Conservation (phyloP, 495 filamentous ascomycete species). For the Aspergillus sclerotioniger region DNA sequence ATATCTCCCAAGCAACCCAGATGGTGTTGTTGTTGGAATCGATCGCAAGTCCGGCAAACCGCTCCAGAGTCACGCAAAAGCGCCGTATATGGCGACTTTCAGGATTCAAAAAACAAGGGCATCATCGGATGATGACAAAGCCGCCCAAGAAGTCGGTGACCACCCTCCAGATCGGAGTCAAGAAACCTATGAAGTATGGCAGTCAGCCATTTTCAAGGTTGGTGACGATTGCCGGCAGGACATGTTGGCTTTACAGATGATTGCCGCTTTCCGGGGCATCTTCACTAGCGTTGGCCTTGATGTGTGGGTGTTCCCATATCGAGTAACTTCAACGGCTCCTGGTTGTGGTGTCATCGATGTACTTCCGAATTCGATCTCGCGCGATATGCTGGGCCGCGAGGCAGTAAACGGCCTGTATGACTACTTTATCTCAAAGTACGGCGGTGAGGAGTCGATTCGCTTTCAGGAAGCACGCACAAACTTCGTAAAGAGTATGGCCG, state of each 20-base stretch:
- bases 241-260: slow-evolving; percentile 94
- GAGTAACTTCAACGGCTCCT: slow-evolving; percentile 96
- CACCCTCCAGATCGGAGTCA: slow-evolving; percentile 44
- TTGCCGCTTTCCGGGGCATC: slow-evolving; percentile 93
- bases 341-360: slow-evolving; percentile 99
- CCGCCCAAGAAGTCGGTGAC: slow-evolving; percentile 9
- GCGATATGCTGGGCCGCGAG: slow-evolving; percentile 97
- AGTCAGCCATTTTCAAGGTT: slow-evolving; percentile 99
- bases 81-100: slow-evolving; percentile 98
- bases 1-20: slow-evolving; percentile 94
- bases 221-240: slow-evolving; percentile 98
- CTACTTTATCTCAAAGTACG: slow-evolving; percentile 96
- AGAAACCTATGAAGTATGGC: slow-evolving; percentile 86
- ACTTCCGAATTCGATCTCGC: slow-evolving; percentile 92
- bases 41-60: slow-evolving; percentile 97
- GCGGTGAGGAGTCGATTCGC: slow-evolving; percentile 85
- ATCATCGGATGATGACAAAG: slow-evolving; percentile 24
- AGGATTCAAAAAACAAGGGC: slow-evolving; percentile 79
- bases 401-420: slow-evolving; percentile 97
- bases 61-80: slow-evolving; percentile 94
- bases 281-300: slow-evolving; percentile 92
- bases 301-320: slow-evolving; percentile 95
- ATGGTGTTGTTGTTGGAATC: slow-evolving; percentile 94
- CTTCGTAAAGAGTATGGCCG: slow-evolving; percentile 99
- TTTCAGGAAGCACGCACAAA: slow-evolving; percentile 96